phyloP scores from a whole-genome alignment of 225 moss, liverwort and hornwort species.

The Lunularia cruciata region DNA sequence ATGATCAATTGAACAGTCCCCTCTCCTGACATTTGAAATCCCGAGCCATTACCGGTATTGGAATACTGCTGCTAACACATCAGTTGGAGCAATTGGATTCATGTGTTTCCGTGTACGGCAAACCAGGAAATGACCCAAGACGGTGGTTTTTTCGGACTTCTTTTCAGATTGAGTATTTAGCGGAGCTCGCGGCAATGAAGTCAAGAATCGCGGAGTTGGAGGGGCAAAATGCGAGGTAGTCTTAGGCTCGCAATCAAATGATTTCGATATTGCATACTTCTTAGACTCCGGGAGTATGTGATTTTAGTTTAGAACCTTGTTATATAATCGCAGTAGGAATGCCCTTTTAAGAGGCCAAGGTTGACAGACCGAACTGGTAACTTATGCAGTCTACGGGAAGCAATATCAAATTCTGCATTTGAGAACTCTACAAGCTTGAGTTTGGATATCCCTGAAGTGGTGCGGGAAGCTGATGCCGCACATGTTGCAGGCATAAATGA shows the following conservation, averaged over 20 bases:
- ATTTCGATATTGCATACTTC: not conserved
- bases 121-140: no score
- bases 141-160: no score
- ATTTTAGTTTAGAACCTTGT: no score
- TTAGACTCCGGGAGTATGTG: not conserved
- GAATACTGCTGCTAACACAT: no score
- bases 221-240: constrained; percentile 31
- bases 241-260: not conserved
- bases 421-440: not conserved
- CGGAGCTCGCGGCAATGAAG: constrained; percentile 31
- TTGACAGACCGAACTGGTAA: no score
- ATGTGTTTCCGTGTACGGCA: no score
- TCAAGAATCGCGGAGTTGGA: constrained; percentile 37
- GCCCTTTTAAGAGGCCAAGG: no score
- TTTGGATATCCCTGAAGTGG: constrained; percentile 9
- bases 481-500: constrained; percentile 34
- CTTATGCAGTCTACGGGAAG: constrained; percentile 51
- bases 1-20: no score
- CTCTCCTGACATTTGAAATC: no score
- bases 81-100: no score
- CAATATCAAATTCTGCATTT: constrained; percentile 32
- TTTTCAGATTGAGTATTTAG: constrained; percentile 34
- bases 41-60: no score
- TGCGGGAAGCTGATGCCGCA: constrained; percentile 13
- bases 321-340: no score